phyloP scores from a whole-genome alignment of 2,329 filamentous ascomycete genomes.

The Colletotrichum sp. region DNA sequence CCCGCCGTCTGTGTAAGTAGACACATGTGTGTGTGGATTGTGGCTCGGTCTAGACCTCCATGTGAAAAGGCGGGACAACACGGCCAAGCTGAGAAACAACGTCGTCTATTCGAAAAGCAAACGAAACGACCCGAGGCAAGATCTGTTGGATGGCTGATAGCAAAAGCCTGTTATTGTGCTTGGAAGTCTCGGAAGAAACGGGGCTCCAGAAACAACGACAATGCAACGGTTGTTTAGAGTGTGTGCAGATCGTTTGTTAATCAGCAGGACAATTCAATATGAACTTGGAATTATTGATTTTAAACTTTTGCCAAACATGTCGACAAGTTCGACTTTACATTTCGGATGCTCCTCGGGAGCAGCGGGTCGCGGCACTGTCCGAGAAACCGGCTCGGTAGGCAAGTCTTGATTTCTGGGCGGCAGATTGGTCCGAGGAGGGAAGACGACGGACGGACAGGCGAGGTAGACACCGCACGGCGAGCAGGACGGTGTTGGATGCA shows the following conservation, averaged over 20 bases:
- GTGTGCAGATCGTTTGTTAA: neutral
- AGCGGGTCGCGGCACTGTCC: slow-evolving; percentile 5
- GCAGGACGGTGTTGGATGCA: neutral
- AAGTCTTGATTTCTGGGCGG: neutral
- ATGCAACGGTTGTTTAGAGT: neutral
- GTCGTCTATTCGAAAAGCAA: neutral
- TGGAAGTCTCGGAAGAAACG: slow-evolving; percentile 9
- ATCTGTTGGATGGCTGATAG: neutral
- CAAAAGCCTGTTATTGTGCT: neutral
- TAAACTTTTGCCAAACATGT: neutral
- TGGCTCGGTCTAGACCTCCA: neutral
- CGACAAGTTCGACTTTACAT: neutral
- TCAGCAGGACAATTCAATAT: neutral
- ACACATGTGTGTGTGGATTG: neutral
- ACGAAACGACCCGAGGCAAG: neutral
- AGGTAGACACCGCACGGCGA: neutral
- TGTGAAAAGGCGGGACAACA: neutral
- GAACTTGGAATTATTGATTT: neutral
- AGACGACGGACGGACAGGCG: neutral
- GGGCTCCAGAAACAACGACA: neutral
- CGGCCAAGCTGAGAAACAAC: neutral
- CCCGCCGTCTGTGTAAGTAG: neutral
- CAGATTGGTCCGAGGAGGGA: neutral
- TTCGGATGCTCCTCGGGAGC: neutral
- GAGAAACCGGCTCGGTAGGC: slow-evolving; percentile 5